These are phyloP conservation scores for Dalbergia oliveri DNA, from an alignment of 306 rosid species.

Conservation along the genomic window DNA sequence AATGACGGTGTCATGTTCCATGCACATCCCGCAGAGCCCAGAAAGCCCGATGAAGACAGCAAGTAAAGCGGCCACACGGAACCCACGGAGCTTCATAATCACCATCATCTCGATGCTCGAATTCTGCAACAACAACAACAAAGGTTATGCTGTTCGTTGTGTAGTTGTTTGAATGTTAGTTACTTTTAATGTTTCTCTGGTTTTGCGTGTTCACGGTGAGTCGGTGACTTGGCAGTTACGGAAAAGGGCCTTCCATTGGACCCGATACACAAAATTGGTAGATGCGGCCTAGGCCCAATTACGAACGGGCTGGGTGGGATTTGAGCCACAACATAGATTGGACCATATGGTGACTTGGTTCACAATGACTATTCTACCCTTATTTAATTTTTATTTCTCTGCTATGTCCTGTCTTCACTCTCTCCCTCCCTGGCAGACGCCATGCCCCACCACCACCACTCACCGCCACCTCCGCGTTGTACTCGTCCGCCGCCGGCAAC, in stretches of 20 bases:
- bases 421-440: too few relatives aligned
- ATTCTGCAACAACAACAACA: not conserved
- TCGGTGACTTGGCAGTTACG: not conserved
- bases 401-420: too few relatives aligned
- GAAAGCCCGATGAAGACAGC: slow-evolving; percentile 33
- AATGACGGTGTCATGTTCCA: slow-evolving; percentile 13
- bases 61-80: slow-evolving; percentile 13
- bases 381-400: too few relatives aligned
- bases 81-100: slow-evolving; percentile 20
- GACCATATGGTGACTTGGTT: too few relatives aligned
- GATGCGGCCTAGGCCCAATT: not conserved
- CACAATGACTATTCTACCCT: too few relatives aligned
- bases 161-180: not conserved
- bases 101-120: not conserved
- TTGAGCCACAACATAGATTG: too few relatives aligned
- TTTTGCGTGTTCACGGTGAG: too few relatives aligned
- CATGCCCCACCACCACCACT: too few relatives aligned
- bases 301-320: not conserved
- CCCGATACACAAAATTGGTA: not conserved
- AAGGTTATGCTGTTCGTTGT: not conserved
- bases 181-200: not conserved
- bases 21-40: slow-evolving; percentile 44
- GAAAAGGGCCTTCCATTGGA: not conserved
- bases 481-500: too few relatives aligned
- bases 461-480: too few relatives aligned